Base-by-base conservation (phyloP, 495 filamentous ascomycete species). In the Penicillium parvum region DNA sequence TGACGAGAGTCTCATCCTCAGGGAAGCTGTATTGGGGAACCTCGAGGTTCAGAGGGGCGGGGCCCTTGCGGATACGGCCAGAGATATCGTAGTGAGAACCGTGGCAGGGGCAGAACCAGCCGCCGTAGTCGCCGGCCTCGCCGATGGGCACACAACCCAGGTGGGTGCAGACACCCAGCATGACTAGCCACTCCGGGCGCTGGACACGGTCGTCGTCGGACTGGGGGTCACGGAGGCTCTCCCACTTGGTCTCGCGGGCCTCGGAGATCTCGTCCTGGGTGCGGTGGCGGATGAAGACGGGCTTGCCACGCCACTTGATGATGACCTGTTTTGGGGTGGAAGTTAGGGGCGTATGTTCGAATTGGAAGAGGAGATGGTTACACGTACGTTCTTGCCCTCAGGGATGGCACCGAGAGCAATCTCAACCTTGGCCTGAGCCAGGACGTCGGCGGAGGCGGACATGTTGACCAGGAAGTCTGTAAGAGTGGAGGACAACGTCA, bases 21-120 rank as follows among this genome's bases (percentile, higher is more conserved):
- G 83, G 76, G 77, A 94, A 90, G 52, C 81, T 83, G 75, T 99
- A 99, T 60, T 61, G 54, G 47, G 92, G 92, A 50, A 99, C 81
- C 79, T 95, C 92, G 57, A 99, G 78, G 77, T 99, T 99, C 59
- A 97, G 77, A 49, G 92, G 92, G 40, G 92, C 92, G 35, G 92
- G 92, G 16, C 92, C 92, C 78, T 86, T 95, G 69, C 92, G 82
- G 73, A 90, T 84, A 66, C 92, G 88, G 63, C 92, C 92, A 47
- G 88, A 95, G 71, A 99, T 96, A 71, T 99, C 92, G 80, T 99
- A 99, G 76, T 99, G 92, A 43, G 90, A 96, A 64, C 92, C 92
- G 79, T 99, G 92, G 83, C 92, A 99, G 48, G 92, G 92, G 76
- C 92, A 99, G 83, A 99, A 99, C 92, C 92, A 99, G 60, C 92